phyloP scores from a whole-genome alignment of 1,284 basidiomycete species.

The Ustilago shanxiensis region DNA sequence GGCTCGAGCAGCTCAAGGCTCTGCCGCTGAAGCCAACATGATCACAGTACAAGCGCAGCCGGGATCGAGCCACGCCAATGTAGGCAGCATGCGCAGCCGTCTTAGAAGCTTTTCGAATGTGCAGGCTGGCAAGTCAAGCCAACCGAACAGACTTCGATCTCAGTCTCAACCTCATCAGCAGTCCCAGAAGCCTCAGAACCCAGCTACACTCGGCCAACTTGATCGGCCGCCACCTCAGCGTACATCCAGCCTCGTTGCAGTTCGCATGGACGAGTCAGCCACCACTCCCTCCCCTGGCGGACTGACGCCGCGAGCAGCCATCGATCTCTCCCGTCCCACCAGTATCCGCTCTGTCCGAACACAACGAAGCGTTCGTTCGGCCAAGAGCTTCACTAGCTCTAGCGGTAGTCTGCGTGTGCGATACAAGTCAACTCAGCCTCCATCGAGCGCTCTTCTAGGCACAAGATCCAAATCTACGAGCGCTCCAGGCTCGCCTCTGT shows the following conservation, averaged over 20 bases:
- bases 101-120: conserved; percentile 11
- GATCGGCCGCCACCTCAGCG: neutral
- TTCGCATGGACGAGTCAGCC: neutral
- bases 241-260: neutral
- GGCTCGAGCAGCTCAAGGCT: conserved; percentile 1
- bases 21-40: conserved; percentile 8
- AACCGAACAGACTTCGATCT: neutral
- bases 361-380: conserved; percentile 7
- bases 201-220: neutral
- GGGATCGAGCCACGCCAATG: neutral
- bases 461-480: neutral
- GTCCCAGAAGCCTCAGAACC: too few relatives aligned
- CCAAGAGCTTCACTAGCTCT: conserved; percentile 12
- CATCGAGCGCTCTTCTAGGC: neutral
- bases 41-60: conserved; percentile 12
- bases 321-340: conserved; percentile 4
- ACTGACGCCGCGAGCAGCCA: neutral
- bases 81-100: conserved; percentile 13
- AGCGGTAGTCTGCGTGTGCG: conserved; percentile 14
- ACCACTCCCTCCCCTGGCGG: neutral
- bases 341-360: conserved; percentile 1
- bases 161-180: neutral
- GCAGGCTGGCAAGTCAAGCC: neutral
- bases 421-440: conserved; percentile 3
- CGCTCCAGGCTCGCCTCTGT: neutral